Percentiles rank a stretch among this genome's conserved stretches.
Conservation (phyloP, 495 filamentous ascomycete species). For the Astrocystis sublimbata region DNA sequence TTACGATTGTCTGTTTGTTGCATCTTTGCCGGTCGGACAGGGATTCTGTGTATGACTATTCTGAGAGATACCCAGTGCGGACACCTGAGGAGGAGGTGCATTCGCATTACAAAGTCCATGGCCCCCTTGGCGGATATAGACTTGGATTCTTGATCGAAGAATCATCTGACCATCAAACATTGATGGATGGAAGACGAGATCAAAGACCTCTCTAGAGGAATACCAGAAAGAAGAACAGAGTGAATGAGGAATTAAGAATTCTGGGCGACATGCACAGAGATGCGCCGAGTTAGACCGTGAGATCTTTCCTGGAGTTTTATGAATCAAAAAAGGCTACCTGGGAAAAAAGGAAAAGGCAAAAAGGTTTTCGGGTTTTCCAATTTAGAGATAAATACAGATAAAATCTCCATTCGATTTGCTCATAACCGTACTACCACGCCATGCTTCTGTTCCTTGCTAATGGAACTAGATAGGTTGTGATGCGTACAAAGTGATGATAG, state of each 20-base stretch:
- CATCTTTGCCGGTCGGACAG: neutral
- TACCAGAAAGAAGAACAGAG: neutral
- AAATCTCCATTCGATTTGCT: conserved; percentile 30
- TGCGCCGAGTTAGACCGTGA: conserved; percentile 8
- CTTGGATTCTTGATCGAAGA: neutral
- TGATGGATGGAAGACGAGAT: conserved; percentile 7
- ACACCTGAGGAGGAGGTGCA: neutral
- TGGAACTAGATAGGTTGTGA: neutral
- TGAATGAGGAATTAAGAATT: too few relatives aligned
- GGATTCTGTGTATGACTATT: conserved; percentile 16
- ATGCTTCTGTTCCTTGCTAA: neutral
- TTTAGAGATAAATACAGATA: conserved; percentile 22
- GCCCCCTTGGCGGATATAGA: neutral
- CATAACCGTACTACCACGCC: neutral
- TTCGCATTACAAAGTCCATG: neutral
- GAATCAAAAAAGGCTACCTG: conserved; percentile 10
- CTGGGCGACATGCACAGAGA: conserved; percentile 1
- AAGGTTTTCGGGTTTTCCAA: conserved; percentile 19
- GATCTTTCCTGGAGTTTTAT: conserved; percentile 8
- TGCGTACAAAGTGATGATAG: too few relatives aligned
- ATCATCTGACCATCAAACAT: neutral
- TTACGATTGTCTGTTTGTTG: neutral
- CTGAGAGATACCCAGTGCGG: neutral
- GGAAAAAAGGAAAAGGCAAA: conserved; percentile 21
- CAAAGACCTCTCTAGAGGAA: neutral